phyloP scores from a whole-genome alignment of 1,284 basidiomycete genomes.

The Apiotrichum sp. region DNA sequence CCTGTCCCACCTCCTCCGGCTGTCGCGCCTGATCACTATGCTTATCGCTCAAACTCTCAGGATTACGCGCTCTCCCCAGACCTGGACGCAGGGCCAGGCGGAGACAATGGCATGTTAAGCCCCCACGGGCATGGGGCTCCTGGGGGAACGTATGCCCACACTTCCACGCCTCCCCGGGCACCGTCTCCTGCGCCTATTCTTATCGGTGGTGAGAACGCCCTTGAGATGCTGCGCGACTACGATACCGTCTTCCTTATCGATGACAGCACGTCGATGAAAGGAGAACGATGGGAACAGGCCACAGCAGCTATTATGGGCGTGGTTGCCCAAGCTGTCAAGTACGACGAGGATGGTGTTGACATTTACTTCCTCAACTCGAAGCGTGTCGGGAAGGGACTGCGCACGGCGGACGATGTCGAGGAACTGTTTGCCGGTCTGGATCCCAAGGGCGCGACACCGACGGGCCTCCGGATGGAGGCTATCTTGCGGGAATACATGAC shows the following conservation, averaged over 20 bases:
- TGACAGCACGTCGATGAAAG: conserved; percentile 40
- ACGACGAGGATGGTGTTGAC: conserved; percentile 42
- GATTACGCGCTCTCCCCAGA: too few species aligned
- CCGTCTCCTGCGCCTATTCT: not conserved
- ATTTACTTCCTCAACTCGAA: conserved; percentile 45
- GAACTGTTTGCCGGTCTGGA: conserved; percentile 40
- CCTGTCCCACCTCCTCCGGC: not conserved
- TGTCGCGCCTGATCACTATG: too few species aligned
- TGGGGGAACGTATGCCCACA: too few species aligned
- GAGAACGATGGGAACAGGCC: conserved; percentile 39
- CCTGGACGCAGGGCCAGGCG: too few species aligned
- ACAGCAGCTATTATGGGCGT: conserved; percentile 36
- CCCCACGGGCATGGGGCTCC: too few species aligned
- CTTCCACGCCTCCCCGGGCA: not conserved
- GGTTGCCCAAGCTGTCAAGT: conserved; percentile 33
- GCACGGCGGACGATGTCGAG: conserved; percentile 38
- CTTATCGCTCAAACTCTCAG: too few species aligned
- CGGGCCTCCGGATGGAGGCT: conserved; percentile 33
- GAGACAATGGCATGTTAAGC: too few species aligned
- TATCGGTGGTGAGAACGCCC: conserved; percentile 26
- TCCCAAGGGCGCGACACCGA: conserved; percentile 40
- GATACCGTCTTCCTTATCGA: conserved; percentile 46
- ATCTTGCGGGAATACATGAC: conserved; percentile 43
- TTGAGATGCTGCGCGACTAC: conserved; percentile 39
- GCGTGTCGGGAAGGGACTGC: conserved; percentile 31